Evolutionary conservation across 495 filamentous ascomycete genomes (phyloP), one percentile per base, ranked within the genome.

Genomic region (Penicillium desertorum): DNA sequence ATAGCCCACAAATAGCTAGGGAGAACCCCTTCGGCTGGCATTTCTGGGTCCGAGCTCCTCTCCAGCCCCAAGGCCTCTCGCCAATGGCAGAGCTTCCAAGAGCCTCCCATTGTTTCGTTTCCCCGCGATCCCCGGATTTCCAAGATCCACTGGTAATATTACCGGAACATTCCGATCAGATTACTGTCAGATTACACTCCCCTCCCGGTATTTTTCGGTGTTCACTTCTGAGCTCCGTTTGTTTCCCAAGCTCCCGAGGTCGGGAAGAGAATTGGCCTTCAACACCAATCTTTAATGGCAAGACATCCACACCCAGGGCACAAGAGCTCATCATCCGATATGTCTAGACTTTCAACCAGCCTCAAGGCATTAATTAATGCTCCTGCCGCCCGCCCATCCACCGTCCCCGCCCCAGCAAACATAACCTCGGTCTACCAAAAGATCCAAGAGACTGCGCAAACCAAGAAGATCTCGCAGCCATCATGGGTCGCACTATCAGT

Each of bases 341-440:
- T 90, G 87, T 86, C 88, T 8, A 89, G 85, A 62, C 76, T 92
- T 14, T 87, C 87, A 9, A 71, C 77, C 0, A 67, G 79, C 51
- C 76, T 92, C 51, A 91, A 91, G 69, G 80, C 83, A 36, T 81
- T 91, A 56, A 88, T 92, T 70, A 87, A 86, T 67, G 74, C 85
- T 23, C 76, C 85, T 11, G 77, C 81, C 47, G 84, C 88, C n/a
- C 79, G 81, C 3, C 86, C 88, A 0, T 79, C 83, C 66, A 86
- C 83, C 11, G 76, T 85, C 6, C 84, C 86, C 2, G 87, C 88
- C 1, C 81, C 86, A 17, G 72, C 69, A 6, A 68, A 82, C 36
- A 88, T 89, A 58, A 62, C 71, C 27, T 76, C 82, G 17, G 71
- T 89, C 59, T 90, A 86, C 70, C 70, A 75, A 39, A 74, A 74